Percentiles rank a stretch among this genome's conserved stretches.
phyloP scores from a whole-genome alignment of 2,329 filamentous ascomycete species.

The Alternaria brassicicola region DNA sequence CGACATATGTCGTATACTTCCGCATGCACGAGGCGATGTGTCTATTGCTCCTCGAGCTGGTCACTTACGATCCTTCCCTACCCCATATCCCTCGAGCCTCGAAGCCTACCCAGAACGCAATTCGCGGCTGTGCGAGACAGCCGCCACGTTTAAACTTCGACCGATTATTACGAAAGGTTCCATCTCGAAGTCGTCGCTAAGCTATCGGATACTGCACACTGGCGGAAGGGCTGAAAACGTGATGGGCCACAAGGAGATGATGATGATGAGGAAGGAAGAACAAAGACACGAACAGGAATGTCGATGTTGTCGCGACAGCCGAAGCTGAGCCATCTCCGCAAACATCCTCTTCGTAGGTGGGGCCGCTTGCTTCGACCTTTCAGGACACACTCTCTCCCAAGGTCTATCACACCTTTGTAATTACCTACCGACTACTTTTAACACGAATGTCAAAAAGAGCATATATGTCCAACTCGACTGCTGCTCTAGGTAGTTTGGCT shows the following conservation, averaged over 20 bases:
- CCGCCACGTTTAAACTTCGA: not conserved
- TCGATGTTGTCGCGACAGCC: not conserved
- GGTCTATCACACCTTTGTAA: not conserved
- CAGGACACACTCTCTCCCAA: not conserved
- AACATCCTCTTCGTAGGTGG: not conserved
- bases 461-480: not conserved
- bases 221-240: not conserved
- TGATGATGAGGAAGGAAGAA: not conserved
- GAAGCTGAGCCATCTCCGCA: not conserved
- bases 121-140: not conserved
- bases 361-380: not conserved
- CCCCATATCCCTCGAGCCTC: not conserved
- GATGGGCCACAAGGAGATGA: not conserved
- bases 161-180: too few relatives aligned
- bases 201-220: not conserved
- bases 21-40: not conserved
- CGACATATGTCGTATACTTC: not conserved
- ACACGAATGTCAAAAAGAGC: not conserved
- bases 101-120: not conserved
- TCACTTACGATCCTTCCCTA: not conserved
- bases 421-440: not conserved
- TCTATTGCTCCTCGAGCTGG: not conserved
- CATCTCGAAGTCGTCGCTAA: not conserved
- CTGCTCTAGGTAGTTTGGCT: not conserved
- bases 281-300: not conserved